Percentiles rank a stretch among this genome's conserved stretches.
Conservation (phyloP, 2,329 filamentous ascomycete genomes). For the Aspergillus tanneri region DNA sequence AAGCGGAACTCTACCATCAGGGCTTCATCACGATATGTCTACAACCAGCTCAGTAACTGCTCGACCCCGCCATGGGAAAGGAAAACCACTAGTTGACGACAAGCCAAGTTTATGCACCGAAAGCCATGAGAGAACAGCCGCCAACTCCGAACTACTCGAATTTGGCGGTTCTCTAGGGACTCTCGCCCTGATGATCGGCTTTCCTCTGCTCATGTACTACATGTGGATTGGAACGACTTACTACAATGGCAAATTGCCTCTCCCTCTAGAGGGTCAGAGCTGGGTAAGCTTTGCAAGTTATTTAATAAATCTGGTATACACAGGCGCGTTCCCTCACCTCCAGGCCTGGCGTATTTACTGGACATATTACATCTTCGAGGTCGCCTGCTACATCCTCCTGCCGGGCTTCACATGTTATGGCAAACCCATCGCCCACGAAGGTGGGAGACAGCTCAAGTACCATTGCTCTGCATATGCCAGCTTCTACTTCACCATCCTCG, state of each 20-base stretch:
- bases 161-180: constrained; percentile 84
- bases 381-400: constrained; percentile 74
- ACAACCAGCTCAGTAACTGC: too few species aligned
- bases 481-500: constrained; percentile 77
- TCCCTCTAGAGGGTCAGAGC: constrained; percentile 62
- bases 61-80: too few species aligned
- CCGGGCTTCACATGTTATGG: constrained; percentile 85
- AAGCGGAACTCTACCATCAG: too few species aligned
- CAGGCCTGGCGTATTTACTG: constrained; percentile 93
- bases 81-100: too few species aligned
- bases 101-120: too few species aligned
- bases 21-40: too few species aligned
- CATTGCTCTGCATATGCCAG: constrained; percentile 87
- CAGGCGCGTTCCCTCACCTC: constrained; percentile 75
- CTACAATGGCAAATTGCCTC: constrained; percentile 79
- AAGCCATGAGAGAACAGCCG: too few species aligned
- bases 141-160: too few species aligned
- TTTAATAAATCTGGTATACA: constrained; percentile 69
- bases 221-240: constrained; percentile 96
- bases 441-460: constrained; percentile 82
- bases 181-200: constrained; percentile 78
- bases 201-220: constrained; percentile 94
- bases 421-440: constrained; percentile 77
- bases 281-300: constrained; percentile 68
- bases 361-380: constrained; percentile 83